phyloP scores from a whole-genome alignment of 2,329 filamentous ascomycete species.

The Pseudocercospora eumusae region DNA sequence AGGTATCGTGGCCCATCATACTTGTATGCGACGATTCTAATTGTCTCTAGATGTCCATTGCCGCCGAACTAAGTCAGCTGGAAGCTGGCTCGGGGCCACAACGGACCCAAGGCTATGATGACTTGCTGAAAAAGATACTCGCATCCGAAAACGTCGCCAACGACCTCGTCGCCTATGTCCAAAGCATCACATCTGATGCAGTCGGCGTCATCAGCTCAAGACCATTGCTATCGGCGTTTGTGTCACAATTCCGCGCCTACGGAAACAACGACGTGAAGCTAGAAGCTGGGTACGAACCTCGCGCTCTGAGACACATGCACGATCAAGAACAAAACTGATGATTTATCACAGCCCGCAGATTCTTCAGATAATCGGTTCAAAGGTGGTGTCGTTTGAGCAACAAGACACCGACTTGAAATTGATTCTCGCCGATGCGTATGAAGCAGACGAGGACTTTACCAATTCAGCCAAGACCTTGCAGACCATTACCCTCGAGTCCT shows the following conservation, averaged over 20 bases:
- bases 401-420: slow-evolving; percentile 78
- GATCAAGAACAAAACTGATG: slow-evolving; percentile 36
- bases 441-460: slow-evolving; percentile 76
- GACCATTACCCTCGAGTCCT: slow-evolving; percentile 83
- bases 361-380: slow-evolving; percentile 66
- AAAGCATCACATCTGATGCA: slow-evolving; percentile 64
- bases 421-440: slow-evolving; percentile 79
- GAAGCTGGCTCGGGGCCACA: slow-evolving; percentile 21
- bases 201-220: slow-evolving; percentile 77
- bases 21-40: neutral
- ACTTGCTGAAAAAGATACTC: slow-evolving; percentile 60
- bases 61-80: slow-evolving; percentile 19
- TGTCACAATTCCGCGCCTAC: slow-evolving; percentile 62
- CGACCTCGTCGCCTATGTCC: slow-evolving; percentile 67
- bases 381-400: slow-evolving; percentile 77
- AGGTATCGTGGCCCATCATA: neutral
- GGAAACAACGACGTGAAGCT: slow-evolving; percentile 68
- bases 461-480: slow-evolving; percentile 76
- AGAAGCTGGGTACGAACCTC: slow-evolving; percentile 57
- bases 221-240: slow-evolving; percentile 67
- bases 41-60: slow-evolving; percentile 4
- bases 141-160: slow-evolving; percentile 52
- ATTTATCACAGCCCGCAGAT: slow-evolving; percentile 56
- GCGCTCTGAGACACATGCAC: neutral
- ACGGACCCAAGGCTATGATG: slow-evolving; percentile 55